These are phyloP conservation scores for Poa pratensis DNA, from an alignment of 176 grass and related monocot species.

Conservation along the genomic window DNA sequence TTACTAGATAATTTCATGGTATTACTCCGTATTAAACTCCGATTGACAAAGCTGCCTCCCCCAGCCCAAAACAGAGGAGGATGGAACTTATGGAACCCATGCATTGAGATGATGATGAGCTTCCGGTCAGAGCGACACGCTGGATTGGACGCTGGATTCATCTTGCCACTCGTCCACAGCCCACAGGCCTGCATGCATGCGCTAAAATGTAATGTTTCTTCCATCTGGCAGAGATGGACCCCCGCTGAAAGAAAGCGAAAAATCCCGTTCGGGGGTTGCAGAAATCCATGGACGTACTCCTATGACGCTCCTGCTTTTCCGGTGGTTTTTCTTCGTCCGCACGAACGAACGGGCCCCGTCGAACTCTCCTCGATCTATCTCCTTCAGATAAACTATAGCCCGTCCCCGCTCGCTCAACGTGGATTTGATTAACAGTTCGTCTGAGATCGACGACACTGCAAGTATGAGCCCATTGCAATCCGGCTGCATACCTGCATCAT, in stretches of 20 bases:
- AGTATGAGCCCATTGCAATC: neutral
- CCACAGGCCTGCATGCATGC: neutral
- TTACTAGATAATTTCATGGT: too few relatives aligned
- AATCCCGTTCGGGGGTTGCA: neutral
- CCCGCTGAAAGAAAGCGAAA: neutral
- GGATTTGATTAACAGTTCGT: neutral
- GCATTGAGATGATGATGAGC: too few relatives aligned
- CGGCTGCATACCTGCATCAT: neutral
- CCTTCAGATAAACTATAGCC: neutral
- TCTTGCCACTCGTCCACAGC: neutral
- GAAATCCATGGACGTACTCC: conserved; percentile 1
- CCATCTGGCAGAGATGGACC: conserved; percentile 8
- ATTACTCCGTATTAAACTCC: too few relatives aligned
- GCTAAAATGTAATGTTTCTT: neutral
- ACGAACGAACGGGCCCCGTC: neutral
- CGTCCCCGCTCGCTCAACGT: neutral
- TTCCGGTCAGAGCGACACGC: neutral
- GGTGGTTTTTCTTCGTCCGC: neutral
- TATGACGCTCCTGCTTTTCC: neutral
- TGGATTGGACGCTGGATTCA: neutral
- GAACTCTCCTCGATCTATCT: conserved; percentile 12
- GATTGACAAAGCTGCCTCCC: too few relatives aligned
- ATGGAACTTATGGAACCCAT: too few relatives aligned
- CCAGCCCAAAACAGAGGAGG: too few relatives aligned
- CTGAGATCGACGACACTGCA: neutral